These are phyloP conservation scores for Aspergillus olivimuriae DNA, from an alignment of 495 filamentous ascomycete species.

Conservation along the genomic window DNA sequence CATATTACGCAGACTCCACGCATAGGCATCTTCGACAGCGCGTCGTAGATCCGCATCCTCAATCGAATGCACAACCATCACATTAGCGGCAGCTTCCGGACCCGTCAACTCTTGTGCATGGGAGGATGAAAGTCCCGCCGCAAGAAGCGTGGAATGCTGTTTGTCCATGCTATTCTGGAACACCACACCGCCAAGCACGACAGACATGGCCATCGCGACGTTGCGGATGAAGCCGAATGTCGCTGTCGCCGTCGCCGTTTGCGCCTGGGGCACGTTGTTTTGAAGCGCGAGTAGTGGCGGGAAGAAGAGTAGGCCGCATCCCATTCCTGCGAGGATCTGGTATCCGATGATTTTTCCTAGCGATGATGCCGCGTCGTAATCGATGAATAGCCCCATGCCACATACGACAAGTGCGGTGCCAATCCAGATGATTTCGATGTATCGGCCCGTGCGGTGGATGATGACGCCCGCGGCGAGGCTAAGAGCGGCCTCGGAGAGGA, in stretches of 20 bases:
- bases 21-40: slow-evolving; percentile 49
- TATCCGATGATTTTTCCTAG: slow-evolving; percentile 41
- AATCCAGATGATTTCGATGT: slow-evolving; percentile 48
- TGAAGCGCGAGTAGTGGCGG: slow-evolving; percentile 76
- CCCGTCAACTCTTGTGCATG: slow-evolving; percentile 40
- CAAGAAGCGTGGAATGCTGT: slow-evolving; percentile 28
- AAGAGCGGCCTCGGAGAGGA: slow-evolving; percentile 42
- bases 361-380: slow-evolving; percentile 30
- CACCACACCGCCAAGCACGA: slow-evolving; percentile 75
- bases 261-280: slow-evolving; percentile 60
- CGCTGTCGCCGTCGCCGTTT: slow-evolving; percentile 68
- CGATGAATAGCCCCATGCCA: slow-evolving; percentile 49
- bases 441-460: slow-evolving; percentile 56
- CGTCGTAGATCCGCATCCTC: slow-evolving; percentile 34
- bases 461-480: slow-evolving; percentile 45
- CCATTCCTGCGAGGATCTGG: slow-evolving; percentile 58
- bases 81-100: slow-evolving; percentile 46
- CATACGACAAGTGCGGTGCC: slow-evolving; percentile 41
- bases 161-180: slow-evolving; percentile 60
- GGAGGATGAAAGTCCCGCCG: slow-evolving; percentile 37
- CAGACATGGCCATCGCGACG: slow-evolving; percentile 61
- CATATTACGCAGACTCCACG: slow-evolving; percentile 54
- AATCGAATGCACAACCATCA: slow-evolving; percentile 38
- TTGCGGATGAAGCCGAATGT: slow-evolving; percentile 71
- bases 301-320: slow-evolving; percentile 42